These are phyloP conservation scores for Onygenales sp. DNA, from an alignment of 2,329 filamentous ascomycete species.

Conservation along the genomic window DNA sequence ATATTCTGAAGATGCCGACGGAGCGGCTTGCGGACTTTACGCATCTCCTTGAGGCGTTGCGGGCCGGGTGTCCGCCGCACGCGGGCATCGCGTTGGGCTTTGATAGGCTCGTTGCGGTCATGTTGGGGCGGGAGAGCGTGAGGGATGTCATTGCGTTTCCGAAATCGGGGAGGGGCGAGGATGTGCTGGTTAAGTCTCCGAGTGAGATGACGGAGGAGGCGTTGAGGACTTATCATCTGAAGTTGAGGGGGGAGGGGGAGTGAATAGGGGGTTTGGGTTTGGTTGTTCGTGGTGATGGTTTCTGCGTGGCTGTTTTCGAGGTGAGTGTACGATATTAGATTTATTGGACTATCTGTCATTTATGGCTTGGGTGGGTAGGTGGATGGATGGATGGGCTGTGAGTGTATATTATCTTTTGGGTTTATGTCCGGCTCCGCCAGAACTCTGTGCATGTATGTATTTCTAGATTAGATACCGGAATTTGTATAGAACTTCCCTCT, in stretches of 20 bases:
- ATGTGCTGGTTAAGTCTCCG: constrained; percentile 72
- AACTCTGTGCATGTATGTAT: background rate
- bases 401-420: background rate
- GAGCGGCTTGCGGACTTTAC: constrained; percentile 69
- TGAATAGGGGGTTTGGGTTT: no score
- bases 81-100: constrained; percentile 90
- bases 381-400: background rate
- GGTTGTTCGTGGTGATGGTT: no score
- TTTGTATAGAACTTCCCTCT: background rate
- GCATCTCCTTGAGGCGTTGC: constrained; percentile 73
- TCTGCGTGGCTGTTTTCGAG: background rate
- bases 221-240: constrained; percentile 51
- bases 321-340: background rate
- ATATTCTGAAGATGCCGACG: constrained; percentile 70
- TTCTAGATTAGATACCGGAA: background rate
- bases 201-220: constrained; percentile 54
- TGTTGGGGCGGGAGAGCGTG: constrained; percentile 68
- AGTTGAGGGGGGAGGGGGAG: constrained; percentile 18
- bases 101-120: constrained; percentile 71
- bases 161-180: constrained; percentile 83
- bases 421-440: background rate
- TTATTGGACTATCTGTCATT: background rate
- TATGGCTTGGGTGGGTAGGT: background rate
- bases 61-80: constrained; percentile 84
- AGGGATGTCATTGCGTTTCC: constrained; percentile 95